Base-by-base conservation (phyloP, 2,329 filamentous ascomycete genomes). In the Hysterium pulicare region DNA sequence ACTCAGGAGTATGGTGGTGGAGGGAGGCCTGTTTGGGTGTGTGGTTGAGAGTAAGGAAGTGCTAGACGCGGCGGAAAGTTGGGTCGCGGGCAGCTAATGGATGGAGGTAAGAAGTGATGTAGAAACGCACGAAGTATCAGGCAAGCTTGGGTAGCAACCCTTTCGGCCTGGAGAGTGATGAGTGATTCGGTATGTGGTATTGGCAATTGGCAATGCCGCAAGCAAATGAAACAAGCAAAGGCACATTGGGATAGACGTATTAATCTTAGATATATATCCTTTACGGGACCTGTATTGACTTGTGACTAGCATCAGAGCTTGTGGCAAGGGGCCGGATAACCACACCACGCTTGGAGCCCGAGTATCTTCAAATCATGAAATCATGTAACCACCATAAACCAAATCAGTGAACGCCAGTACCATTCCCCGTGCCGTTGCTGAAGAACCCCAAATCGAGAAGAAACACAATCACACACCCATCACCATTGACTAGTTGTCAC, bases 21-120 rank as follows among this genome's bases (percentile, higher is more conserved):
- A 61, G 33, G 58, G 57, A 10, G 58, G 60, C 19, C 37, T 62
- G 38, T 61, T 62, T 49, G 57, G 59, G 11, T 56, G 57, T 6
- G 57, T 57, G 17, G 52, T 40, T 3, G 33, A 46, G 7, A 53
- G 50, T 22, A 36, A 41, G 36, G 54, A 53, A 23, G 55, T 63
- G 6, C 44, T 55, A 17, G 41, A 56, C 38, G 60, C 53, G 1
- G 52, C 61, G 32, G 45, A 48, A 19, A 55, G 47, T 17, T 61
- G 59, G 53, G 41, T 54, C 15, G 31, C 11, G 28, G 28, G 28
- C 28, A 32, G 28, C 4, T 4, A 16, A 16, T 5, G n/a, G n/a
- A 9, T 32, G 28, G 28, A n/a, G 13, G 17, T 16, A 32, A 16
- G 28, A 13, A 32, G 28, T 16, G 17, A 16, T 4, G 28, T 32